Evolutionary conservation across 805 yeast species (phyloP), one percentile per base, ranked within the genome.

Genomic region (Wickerhamiella siamensis): DNA sequence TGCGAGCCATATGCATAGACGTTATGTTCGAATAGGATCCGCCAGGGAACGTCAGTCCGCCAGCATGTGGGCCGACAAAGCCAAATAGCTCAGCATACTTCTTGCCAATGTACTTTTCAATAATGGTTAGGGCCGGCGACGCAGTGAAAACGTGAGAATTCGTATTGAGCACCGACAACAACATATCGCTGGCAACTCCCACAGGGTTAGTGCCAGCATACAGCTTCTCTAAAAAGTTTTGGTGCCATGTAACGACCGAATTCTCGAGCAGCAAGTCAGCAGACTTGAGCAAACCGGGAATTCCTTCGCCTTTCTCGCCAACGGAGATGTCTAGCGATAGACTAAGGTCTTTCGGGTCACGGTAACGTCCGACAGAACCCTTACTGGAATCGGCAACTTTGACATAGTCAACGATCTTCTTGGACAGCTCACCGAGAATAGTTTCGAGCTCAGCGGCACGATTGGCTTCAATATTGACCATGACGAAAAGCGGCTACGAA

Each of bases 21-120:
- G 91, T 83, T 41, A 79, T 71, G 58, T 83, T 83, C 5, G 93
- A 80, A 77, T 86, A 83, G 4, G 88, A 78, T 0, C 94, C 94
- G 16, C 94, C 94, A 17, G 84, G 71, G 56, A 83, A 80, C 0
- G 94, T 83, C 49, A 83, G 62, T 0, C 94, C 94, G 20, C 94
- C 94, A 36, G 87, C 72, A 26, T 65, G 62, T 2, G 62, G 62
- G 4, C 70, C 70, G 19, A 50, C 49, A 51, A 69, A 80, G 0
- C 82, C 57, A 59, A 79, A 82, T 52, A 77, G 47, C 35, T 60
- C 55, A 4, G 94, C 94, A 54, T 83, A 83, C 42, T 75, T 71
- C 36, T 66, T 70, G 12, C 78, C 75, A 26, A 79, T 75, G 44
- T 66, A 68, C 59, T 78, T 78, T 55, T 83, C 94, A 41, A 83